Base-by-base conservation (phyloP, 305 asterid genomes). In the Fraxinus platypoda region DNA sequence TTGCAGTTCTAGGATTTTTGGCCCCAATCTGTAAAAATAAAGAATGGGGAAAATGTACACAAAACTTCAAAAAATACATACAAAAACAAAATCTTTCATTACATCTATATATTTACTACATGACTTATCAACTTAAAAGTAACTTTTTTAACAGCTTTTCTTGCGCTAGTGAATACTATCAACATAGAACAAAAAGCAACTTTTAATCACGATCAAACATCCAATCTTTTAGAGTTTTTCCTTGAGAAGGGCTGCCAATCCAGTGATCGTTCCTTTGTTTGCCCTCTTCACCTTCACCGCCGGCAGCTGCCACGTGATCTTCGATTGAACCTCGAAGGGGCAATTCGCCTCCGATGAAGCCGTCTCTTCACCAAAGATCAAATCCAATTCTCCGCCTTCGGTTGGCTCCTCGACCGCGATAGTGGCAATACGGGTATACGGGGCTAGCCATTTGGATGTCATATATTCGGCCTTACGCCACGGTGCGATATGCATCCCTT, bases 401-500 rank as follows among this genome's bases (percentile, higher is more conserved):
- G 71, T 4, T 49, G 83, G 57, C 11, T 25, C 74, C 15, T 31
- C 59, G 66, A 23, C 76, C 57, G 62, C 0, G 62, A 17, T n/a
- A 43, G 54, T 5, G 59, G 86, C 41, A 78, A 86, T 83, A 62
- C 95, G 95, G 75, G 89, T 76, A 85, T 88, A 88, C 3, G 94
- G 92, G 54, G 94, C 80, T 75, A 96, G 92, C 99, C 99, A 96
- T 84, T 96, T 96, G 41, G 95, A 88, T 87, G 91, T 90, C 62
- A 91, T 85, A 87, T 93, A 96, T 38, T 96, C 98, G 5, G 90
- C 77, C 85, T 91, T 96, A 25, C 99, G 97, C 99, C 99, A 96
- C 2, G 99, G 98, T 25, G 99, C 91, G 26, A 96, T 84, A 78
- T 93, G 98, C 99, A 96, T 93, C 8, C 98, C 99, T 85, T 93